Base-by-base conservation (phyloP, 495 filamentous ascomycete species). In the Xylaria longipes region DNA sequence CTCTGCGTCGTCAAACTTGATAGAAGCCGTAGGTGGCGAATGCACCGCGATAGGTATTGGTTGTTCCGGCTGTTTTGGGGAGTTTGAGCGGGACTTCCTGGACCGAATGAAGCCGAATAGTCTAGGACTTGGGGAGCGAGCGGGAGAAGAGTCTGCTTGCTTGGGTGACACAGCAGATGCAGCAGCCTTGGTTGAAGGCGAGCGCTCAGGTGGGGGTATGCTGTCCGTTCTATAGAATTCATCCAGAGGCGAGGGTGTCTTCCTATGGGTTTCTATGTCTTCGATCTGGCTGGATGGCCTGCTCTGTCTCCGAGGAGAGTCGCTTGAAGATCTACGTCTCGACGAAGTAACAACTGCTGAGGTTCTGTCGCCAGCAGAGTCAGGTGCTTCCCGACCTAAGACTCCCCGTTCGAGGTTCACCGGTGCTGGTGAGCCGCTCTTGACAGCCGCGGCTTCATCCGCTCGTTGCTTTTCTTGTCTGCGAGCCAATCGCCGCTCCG, bases 401-500 rank as follows among this genome's bases (percentile, higher is more conserved):
- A 88, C 83, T 5, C 87, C 88, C 65, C 87, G 81, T 20, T 88
- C 86, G 39, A 89, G 73, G 46, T 87, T 87, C 25, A 82, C 81
- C 29, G 88, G 87, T 45, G 85, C 82, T 9, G 84, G 81, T 9
- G 80, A 83, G 14, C 87, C 86, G 57, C 81, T 77, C 22, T 78
- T 76, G 65, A 69, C 70, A 43, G 82, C 81, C 12, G 76, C 77
- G 11, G 72, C 83, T 64, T 84, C 84, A 22, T 75, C 82, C 15
- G 72, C 78, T 71, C 76, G 84, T 72, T 95, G 92, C 69, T 90
- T 91, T 76, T 94, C 92, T 48, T 89, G 89, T 65, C 86, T 87
- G 52, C 90, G 85, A 69, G 91, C 87, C 52, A 97, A 82, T 66
- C 87, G 90, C 71, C 90, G 87, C 69, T 92, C 87, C 31, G 92